Base-by-base conservation (phyloP, 805 yeast species). In the Wickerhamomyces pijperi region DNA sequence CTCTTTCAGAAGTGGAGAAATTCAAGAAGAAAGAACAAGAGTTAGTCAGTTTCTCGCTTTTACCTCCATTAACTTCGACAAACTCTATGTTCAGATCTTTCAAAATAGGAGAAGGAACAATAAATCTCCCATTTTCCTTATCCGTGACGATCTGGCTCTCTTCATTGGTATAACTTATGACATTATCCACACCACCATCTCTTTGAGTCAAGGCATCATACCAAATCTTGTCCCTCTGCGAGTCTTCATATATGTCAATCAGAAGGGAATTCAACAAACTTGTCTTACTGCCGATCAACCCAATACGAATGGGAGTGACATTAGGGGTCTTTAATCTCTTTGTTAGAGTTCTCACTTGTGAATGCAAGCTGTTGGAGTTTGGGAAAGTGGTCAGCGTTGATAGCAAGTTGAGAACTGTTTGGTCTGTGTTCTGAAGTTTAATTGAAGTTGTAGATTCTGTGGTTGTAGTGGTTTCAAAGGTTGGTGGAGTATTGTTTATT, bases 181-280 rank as follows among this genome's bases (percentile, higher is more conserved):
- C 28, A 16, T 36, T 36, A 33, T 43, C 36, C 13, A 32, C 31
- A 0, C 18, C 15, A 2, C 17, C 2, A 4, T 44, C 20, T 43
- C 48, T 35, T 14, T 38, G 28, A 14, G 37, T 25, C 28, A 47
- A 36, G 28, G 40, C 44, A 3, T 47, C 37, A 33, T 49, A 50
- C 65, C 65, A 60, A 11, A 50, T 21, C 36, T 56, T 60, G n/a
- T 14, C 29, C n/a, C 9, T 8, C n/a, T 8, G n/a, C 28, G 59
- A 55, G 1, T 53, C 32, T 2, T 56, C 51, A 36, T 58, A 59
- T 9, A 61, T 62, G 40, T 60, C 63, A 2, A 59, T 49, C 28
- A 60, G 35, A 3, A 60, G 28, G 5, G 61, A 45, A 17, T 54
- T 52, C 11, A 60, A 39, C 9, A 59, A 41, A 2, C 52, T 46